Evolutionary conservation across 345 rosid genomes (phyloP), one percentile per base, ranked within the genome.

Genomic region (Populus euphratica): DNA sequence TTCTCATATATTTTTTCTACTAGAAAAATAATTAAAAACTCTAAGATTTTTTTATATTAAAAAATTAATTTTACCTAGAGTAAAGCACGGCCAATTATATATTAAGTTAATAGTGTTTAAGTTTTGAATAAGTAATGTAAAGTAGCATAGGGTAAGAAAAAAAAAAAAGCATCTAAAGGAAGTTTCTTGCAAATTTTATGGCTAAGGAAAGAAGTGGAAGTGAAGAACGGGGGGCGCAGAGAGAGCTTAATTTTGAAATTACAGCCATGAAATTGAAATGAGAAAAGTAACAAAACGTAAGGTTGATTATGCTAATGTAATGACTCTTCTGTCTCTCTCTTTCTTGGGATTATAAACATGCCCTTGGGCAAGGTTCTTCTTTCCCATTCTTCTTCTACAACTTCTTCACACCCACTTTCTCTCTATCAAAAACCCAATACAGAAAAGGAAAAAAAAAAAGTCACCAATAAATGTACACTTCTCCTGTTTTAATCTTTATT

Each of bases 301-400:
- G 73, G 73, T 38, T 16, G 67, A 12, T 47, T 13, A 47, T 47
- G 50, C 18, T 47, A 47, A 47, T 47, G 66, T 56, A 43, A 52
- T 69, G 70, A 44, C 66, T 50, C 50, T 43, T 54, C 50, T 47
- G 5, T 47, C 16, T 47, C 50, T 35, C 41, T 31, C 29, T 43
- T 14, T 72, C 27, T 70, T 71, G 66, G 80, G 56, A 78, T 64
- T 78, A 78, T 78, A 78, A 72, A 78, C 80, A 47, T 71, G 50
- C 14, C 33, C 70, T 71, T 44, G 1, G 49, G 66, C 80, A 78
- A 35, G 65, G 49, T 25, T 4, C n/a, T 25, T 23, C 41, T 56
- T 23, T 64, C 23, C 39, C 8, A 61, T 4, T 43, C 69, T 56
- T 25, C 56, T 44, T 4, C 73, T 68, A 63, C 69, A 41, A 36